Percentiles rank a stretch among this genome's conserved stretches.
Evolutionary conservation across 2,329 filamentous ascomycete genomes (phyloP).

Genomic region (Venturia carpophila): DNA sequence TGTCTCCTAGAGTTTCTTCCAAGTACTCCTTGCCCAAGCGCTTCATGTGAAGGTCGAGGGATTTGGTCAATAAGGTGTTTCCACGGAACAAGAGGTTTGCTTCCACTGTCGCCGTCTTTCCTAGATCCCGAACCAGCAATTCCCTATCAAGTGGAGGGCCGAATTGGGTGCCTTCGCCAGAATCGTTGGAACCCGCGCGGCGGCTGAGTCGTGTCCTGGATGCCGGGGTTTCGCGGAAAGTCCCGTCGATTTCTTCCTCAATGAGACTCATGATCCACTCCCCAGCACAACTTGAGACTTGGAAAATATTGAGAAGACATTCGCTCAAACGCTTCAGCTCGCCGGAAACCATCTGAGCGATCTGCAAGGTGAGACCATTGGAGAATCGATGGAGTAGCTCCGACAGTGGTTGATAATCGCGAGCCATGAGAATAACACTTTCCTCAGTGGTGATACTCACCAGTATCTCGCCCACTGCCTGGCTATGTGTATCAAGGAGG

Average conservation of each 20-base stretch:
- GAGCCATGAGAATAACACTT: constrained; percentile 75
- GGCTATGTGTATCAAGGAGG: constrained; percentile 66
- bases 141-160: constrained; percentile 52
- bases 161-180: constrained; percentile 27
- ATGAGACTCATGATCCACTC: constrained; percentile 92
- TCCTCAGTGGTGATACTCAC: constrained; percentile 80
- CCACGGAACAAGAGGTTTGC: constrained; percentile 92
- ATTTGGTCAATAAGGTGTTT: constrained; percentile 88
- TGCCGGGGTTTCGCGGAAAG: constrained; percentile 70
- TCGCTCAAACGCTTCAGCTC: constrained; percentile 77
- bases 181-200: constrained; percentile 60
- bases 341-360: constrained; percentile 68
- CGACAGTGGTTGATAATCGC: constrained; percentile 76
- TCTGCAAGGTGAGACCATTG: constrained; percentile 74
- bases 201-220: constrained; percentile 60
- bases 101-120: constrained; percentile 72
- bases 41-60: constrained; percentile 92
- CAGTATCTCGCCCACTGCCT: constrained; percentile 73
- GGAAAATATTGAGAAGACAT: constrained; percentile 86
- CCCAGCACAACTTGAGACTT: constrained; percentile 73
- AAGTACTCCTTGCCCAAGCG: constrained; percentile 88
- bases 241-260: constrained; percentile 94
- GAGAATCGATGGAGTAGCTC: constrained; percentile 79
- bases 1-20: constrained; percentile 76
- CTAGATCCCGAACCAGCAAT: constrained; percentile 66